Evolutionary conservation across 2,329 filamentous ascomycete genomes (phyloP).

Genomic region (Albifimbria verrucaria): DNA sequence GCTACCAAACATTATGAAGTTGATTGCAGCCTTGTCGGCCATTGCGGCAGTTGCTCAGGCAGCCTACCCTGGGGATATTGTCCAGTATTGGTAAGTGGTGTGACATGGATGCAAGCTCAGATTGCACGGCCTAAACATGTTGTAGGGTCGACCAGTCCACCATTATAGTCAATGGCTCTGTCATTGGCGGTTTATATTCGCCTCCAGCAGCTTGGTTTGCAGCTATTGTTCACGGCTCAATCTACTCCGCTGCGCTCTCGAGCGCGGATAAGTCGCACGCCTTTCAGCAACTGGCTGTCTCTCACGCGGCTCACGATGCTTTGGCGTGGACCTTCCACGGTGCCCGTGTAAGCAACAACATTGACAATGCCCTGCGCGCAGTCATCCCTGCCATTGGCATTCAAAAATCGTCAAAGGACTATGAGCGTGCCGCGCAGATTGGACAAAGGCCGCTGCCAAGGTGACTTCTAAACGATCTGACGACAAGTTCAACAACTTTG

Average conservation of each 20-base stretch:
- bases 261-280: not conserved
- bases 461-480: constrained; percentile 3
- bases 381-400: constrained; percentile 9
- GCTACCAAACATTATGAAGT: not conserved
- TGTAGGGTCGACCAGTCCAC: not conserved
- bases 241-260: not conserved
- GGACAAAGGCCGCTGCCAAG: constrained; percentile 8
- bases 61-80: constrained; percentile 2
- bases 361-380: constrained; percentile 6
- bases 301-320: constrained; percentile 10
- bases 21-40: not conserved
- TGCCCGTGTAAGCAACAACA: constrained; percentile 1
- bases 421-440: constrained; percentile 3
- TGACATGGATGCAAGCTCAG: not conserved
- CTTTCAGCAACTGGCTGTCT: constrained; percentile 11
- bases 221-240: not conserved
- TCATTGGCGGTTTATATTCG: not conserved
- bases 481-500: constrained; percentile 6
- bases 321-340: constrained; percentile 10
- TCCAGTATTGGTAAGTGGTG: constrained; percentile 1
- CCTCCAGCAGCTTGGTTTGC: not conserved
- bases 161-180: not conserved
- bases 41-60: not conserved
- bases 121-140: not conserved
- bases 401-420: constrained; percentile 3